Base-by-base conservation (phyloP, 1,284 basidiomycete genomes). In the Boletus sp. region DNA sequence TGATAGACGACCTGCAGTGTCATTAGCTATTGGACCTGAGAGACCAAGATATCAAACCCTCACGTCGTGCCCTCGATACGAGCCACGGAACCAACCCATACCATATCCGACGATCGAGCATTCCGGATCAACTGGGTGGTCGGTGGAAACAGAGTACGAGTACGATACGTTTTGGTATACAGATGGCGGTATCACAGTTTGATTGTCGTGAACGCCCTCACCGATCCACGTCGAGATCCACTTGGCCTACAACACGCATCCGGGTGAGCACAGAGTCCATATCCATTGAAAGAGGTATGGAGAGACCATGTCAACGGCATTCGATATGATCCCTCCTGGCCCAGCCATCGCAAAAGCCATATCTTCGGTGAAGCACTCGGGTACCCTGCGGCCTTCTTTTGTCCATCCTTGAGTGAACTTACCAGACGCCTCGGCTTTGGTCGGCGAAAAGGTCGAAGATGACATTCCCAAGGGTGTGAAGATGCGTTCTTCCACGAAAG, bases 1-100 rank as follows among this genome's bases (percentile, higher is more conserved):
- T 75, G 75, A 46, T 55, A 56, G 8, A 76, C 56, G 8, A 70
- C 51, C 73, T 74, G 6, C 7, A 20, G 7, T 7, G 3, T 7
- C 1, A 36, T 51, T 8, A 45, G 53, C n/a, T 39, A 39, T 49
- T 16, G 3, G 29, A n/a, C 1, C 37, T 18, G 18, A 22, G 36
- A 15, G 16, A 42, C 9, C 9, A 12, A 60, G 20, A 18, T 18
- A 18, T 35, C 35, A n/a, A 16, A 18, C 45, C 29, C 62, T 59
- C 52, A 75, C 75, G 18, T 76, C 71, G 39, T 77, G 70, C 0
- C 73, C 76, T 7, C 63, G 65, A 50, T 73, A 75, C 1, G 74
- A 68, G 5, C 24, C 12, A 7, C 73, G 67, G 50, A 27, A 37
- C 76, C 76, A 77, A 15, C 77, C 76, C 59, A 73, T 53, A 0